A percentile compares a stretch with the other conserved stretches of the same genome.
Evolutionary conservation across 306 rosid genomes (phyloP).

Genomic region (Lagenaria siceraria): DNA sequence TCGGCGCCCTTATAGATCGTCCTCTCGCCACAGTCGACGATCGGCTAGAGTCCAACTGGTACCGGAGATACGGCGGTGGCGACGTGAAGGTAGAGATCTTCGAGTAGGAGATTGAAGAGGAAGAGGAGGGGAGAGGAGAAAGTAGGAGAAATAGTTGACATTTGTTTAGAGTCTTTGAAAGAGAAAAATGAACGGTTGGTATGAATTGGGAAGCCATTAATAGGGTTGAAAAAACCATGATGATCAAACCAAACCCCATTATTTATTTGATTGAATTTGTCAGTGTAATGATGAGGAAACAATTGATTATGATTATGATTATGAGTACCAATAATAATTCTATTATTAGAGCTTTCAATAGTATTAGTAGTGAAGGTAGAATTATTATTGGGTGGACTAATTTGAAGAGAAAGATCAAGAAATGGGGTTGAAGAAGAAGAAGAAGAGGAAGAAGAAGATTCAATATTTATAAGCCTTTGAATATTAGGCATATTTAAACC

Average conservation of each 20-base stretch:
- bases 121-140: background rate
- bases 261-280: background rate
- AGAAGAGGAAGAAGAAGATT: background rate
- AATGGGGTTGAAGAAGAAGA: background rate
- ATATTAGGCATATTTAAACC: background rate
- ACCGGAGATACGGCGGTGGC: background rate
- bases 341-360: background rate
- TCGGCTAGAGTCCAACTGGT: background rate
- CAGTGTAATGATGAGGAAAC: background rate
- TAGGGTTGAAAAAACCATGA: background rate
- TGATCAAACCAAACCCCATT: background rate
- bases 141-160: background rate
- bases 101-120: background rate
- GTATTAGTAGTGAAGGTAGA: background rate
- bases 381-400: background rate
- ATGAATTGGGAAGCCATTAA: background rate
- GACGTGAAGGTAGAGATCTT: background rate
- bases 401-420: slow-evolving; percentile 5
- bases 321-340: background rate
- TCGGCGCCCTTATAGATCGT: background rate
- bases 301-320: background rate
- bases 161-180: background rate
- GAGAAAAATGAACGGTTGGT: background rate
- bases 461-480: background rate
- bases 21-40: background rate